Base-by-base conservation (phyloP, 148 eudicot genomes). In the Nepenthes gracilis region DNA sequence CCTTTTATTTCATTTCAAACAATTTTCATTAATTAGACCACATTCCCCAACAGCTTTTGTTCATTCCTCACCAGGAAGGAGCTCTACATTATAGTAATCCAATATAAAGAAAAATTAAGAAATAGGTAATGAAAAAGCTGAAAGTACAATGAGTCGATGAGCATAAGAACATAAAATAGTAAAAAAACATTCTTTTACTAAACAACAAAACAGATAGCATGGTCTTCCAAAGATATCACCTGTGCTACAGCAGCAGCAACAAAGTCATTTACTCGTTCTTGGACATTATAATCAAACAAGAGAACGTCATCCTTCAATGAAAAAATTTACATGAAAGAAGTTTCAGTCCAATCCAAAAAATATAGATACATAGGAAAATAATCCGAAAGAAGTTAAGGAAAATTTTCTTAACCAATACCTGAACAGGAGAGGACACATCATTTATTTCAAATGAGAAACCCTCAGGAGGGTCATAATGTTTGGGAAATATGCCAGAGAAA, bases 181-280 rank as follows among this genome's bases (percentile, higher is more conserved):
- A 49, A 2, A 6, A 49, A 49, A 10, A 49, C 9, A 54, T 4
- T 35, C 23, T 36, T 23, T 3, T 32, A 7, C 11, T 5, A 45
- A 43, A 54, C 43, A 60, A 5, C 15, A 62, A 62, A 56, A 55
- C 34, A 15, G 9, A 12, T 61, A 63, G 50, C 38, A 53, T 5
- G 38, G 4, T 14, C 34, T 23, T 36, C 55, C 53, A 40, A n/a
- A 54, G 36, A 47, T 33, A 60, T 72, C 58, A 86, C 93, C 82
- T 86, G 93, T 55, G 86, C 69, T 45, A 83, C n/a, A 51, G 93
- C 88, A 63, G 88, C 93, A 74, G 77, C 77, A 59, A 86, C 88
- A 65, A 86, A 86, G 69, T 86, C 88, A 56, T 83, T 54, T 9
- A 86, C 86, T 66, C 93, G 83, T 68, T 78, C 82, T 75, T 83